Evolutionary conservation across 148 eudicot species (phyloP), one percentile per base, ranked within the genome.

Genomic region (Oxyria digyna): DNA sequence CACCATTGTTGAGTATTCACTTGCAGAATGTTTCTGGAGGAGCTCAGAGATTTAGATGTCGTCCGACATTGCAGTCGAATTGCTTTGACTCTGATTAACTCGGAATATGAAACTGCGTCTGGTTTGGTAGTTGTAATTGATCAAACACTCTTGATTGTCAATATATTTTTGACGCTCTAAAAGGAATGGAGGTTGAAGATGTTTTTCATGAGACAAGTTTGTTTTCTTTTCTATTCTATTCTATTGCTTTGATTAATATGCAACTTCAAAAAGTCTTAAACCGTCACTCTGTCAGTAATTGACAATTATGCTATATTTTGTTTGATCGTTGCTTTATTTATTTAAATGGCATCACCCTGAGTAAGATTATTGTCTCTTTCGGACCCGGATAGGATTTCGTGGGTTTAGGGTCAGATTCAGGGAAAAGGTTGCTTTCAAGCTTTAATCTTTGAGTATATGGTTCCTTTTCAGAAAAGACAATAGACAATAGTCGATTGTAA

Each of bases 91-190:
- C 69, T 88, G 52, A 59, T 79, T 52, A 80, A 77, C 74, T 62
- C 79, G 52, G 88, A 87, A 74, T 76, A 57, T 78, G 82, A 79
- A 37, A 67, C 78, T 48, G 70, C 83, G 69, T 68, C 81, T 75
- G 87, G 77, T 27, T 95, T 95, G 99, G 77, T 91, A 59, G 83
- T 91, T 75, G 65, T 84, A 43, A 77, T 84, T 52, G 91, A 95
- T 74, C 99, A 91, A 82, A 82, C 79, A 68, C 87, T 95, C 49
- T 81, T 91, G 48, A 76, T 88, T 78, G 82, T 85, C 69, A 95
- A 91, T 72, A 72, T 91, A 41, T 75, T 82, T 49, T 91, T 95
- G 70, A 82, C 99, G n/a, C n/a, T n/a, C n/a, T n/a, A n/a, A n/a
- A n/a, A n/a, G n/a, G n/a, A n/a, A n/a, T n/a, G n/a, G n/a, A n/a